These are phyloP conservation scores for Alopecurus myosuroides DNA, from an alignment of 176 grass and related monocot species.

Conservation along the genomic window DNA sequence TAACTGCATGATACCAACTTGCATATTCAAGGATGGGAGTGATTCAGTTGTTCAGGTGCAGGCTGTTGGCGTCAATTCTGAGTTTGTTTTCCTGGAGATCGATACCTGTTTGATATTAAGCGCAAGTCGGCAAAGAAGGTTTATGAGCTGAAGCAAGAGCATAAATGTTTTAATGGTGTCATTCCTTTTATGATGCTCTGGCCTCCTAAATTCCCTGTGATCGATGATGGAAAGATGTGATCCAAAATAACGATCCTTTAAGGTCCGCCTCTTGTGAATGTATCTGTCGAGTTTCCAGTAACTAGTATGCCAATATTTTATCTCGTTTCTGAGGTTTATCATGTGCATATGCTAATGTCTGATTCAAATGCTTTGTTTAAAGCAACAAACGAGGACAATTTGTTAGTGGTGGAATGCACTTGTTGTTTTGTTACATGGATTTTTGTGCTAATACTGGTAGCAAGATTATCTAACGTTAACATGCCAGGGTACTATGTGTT, in stretches of 20 bases:
- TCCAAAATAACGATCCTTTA: neutral
- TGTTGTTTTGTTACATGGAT: no score
- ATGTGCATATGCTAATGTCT: neutral
- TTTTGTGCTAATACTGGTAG: no score
- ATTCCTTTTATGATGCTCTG: neutral
- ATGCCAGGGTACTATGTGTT: no score
- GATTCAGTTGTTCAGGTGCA: neutral
- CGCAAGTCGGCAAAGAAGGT: neutral
- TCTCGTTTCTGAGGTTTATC: neutral
- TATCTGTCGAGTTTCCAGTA: neutral
- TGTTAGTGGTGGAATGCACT: no score
- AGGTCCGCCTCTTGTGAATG: neutral
- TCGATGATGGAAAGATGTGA: neutral
- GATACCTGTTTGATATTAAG: neutral
- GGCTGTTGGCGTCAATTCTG: neutral
- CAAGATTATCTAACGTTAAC: no score
- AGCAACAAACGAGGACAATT: no score
- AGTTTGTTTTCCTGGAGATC: neutral
- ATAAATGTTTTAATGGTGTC: neutral
- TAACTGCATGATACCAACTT: neutral
- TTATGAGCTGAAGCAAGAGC: neutral
- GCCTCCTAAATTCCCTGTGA: neutral
- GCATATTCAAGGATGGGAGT: neutral
- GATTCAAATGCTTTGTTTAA: no score
- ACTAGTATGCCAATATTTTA: no score